phyloP scores from a whole-genome alignment of 768 basidiomycete genomes.

The Melanogaster broomeanus region DNA sequence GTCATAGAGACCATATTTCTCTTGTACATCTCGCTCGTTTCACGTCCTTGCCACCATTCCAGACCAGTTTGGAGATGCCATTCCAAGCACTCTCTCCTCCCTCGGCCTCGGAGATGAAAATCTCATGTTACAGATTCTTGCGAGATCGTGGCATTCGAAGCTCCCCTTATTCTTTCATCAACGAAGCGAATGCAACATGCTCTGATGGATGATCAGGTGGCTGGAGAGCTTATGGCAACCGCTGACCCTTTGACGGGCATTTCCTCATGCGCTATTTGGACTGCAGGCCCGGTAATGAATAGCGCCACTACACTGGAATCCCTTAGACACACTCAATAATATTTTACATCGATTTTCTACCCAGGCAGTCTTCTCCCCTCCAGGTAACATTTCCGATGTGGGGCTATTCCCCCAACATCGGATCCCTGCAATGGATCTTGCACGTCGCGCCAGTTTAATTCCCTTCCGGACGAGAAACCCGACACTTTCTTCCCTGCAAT shows the following conservation, averaged over 20 bases:
- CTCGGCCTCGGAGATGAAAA: constrained; percentile 37
- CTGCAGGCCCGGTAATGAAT: constrained; percentile 27
- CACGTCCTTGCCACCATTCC: constrained; percentile 12
- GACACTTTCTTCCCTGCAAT: background rate
- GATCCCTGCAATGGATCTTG: no score
- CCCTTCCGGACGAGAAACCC: background rate
- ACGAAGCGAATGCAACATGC: constrained; percentile 24
- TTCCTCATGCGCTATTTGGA: constrained; percentile 9
- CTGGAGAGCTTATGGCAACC: constrained; percentile 16
- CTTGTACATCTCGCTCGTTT: background rate
- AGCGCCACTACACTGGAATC: background rate
- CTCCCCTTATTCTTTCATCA: constrained; percentile 27
- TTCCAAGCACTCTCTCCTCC: constrained; percentile 19
- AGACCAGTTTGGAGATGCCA: constrained; percentile 5
- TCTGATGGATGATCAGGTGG: constrained; percentile 25
- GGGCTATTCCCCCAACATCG: background rate
- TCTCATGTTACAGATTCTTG: constrained; percentile 30
- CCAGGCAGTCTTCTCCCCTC: background rate
- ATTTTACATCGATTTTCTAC: background rate
- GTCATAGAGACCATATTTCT: constrained; percentile 20
- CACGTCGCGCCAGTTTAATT: background rate
- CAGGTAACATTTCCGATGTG: constrained; percentile 1
- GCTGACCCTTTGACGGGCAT: constrained; percentile 14
- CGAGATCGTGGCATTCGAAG: constrained; percentile 26
- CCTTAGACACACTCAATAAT: background rate